Evolutionary conservation across 139 green algal genomes (phyloP), one percentile per base, ranked within the genome.

Genomic region (Picochlorum sp.): DNA sequence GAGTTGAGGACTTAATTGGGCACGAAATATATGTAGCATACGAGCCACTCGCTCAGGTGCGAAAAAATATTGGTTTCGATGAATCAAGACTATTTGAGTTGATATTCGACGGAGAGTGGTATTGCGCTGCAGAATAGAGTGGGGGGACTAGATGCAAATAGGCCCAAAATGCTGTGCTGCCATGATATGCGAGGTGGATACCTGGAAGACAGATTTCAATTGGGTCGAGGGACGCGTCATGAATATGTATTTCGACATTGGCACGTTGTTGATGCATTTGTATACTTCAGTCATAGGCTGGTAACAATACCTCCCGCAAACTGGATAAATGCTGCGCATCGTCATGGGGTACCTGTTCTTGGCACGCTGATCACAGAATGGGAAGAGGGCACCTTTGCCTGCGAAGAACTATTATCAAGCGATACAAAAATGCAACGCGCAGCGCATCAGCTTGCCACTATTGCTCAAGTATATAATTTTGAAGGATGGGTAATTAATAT

Each of bases 401-500:
- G 85, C 61, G 26, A 49, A n/a, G 3, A 49, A 18, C 54, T 93
- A 25, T 75, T 93, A 16, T 50, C 26, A 25, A 66, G n/a, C 12
- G 33, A 50, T 0, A 59, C 50, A 0, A 56, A 39, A 7, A 65
- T 75, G 7, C 52, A 61, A 33, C 36, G 16, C 12, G 49, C 59
- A 2, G 86, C 83, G 5, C 32, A 63, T 10, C 73, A 79, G 69
- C 76, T 92, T 41, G 69, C 72, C 12, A 33, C 39, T 25, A 55
- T 95, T 26, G 79, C 82, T 2, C 14, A 16, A 14, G 66, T 72
- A 50, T 69, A 81, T 36, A 76, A 77, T 31, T 95, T 95, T 71
- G 86, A 95, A 28, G 87, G 87, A 28, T 95, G 87, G 87, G 69
- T 95, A 44, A 30, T 94, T 29, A 95, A 95, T 72, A 85, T 95